These are phyloP conservation scores for Spergularia bocconei DNA, from an alignment of 148 eudicot genomes.

Conservation along the genomic window DNA sequence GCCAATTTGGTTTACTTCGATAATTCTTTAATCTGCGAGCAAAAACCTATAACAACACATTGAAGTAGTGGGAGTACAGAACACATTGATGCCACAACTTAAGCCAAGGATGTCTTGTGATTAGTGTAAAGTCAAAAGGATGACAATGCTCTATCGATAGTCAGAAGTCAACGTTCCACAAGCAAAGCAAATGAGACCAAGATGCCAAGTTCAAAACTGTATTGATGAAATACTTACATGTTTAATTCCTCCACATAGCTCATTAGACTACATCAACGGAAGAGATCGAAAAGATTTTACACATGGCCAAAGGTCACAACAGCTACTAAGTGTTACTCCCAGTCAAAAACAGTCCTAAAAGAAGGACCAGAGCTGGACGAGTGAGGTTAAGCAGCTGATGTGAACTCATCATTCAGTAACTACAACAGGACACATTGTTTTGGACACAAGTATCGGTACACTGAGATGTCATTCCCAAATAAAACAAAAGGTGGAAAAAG, in stretches of 20 bases:
- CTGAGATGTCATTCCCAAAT: slow-evolving; percentile 8
- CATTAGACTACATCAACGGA: slow-evolving; percentile 30
- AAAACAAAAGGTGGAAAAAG: slow-evolving; percentile 1
- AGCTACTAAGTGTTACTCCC: background rate
- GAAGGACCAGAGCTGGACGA: slow-evolving; percentile 4
- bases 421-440: slow-evolving; percentile 3
- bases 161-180: background rate
- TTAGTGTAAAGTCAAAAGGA: background rate
- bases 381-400: slow-evolving; percentile 2
- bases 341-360: slow-evolving; percentile 3
- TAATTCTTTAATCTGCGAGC: background rate
- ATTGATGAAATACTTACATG: background rate
- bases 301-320: slow-evolving; percentile 1
- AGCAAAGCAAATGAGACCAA: background rate
- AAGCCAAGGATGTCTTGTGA: background rate
- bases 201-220: slow-evolving; percentile 1
- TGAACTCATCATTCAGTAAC: slow-evolving; percentile 13
- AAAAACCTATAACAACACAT: background rate
- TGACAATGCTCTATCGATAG: background rate
- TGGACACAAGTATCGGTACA: background rate
- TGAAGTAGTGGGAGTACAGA: background rate
- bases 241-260: slow-evolving; percentile 12
- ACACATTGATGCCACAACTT: background rate
- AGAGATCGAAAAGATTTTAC: slow-evolving; percentile 12
- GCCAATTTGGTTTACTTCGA: too few relatives aligned